Evolutionary conservation across 768 basidiomycete species (phyloP), one percentile per base, ranked within the genome.

Genomic region (Hebeloma cylindrosporum): DNA sequence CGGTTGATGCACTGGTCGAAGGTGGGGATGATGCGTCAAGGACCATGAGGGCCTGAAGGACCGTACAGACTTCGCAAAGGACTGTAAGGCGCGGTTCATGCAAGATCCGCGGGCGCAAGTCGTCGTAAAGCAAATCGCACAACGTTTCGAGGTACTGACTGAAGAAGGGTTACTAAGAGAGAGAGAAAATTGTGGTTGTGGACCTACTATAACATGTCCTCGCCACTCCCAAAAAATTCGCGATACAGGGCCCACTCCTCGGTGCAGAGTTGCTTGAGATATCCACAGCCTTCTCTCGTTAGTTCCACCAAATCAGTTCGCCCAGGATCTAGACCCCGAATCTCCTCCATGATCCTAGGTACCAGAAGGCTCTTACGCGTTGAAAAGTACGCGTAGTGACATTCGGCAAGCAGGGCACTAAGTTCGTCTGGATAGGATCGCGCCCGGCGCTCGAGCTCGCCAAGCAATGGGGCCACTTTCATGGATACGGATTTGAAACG

Each of bases 31-130:
- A 70, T 13, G 88, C 73, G 58, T 95, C 93, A 21, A 93, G 81
- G 3, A 97, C 88, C 92, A 98, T 97, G 30, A 98, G 74, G 0
- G 94, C 95, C 60, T 94, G 90, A 2, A 99, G 74, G 14, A 99
- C 91, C 0, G 92, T 97, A 72, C 95, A 99, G 18, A 97, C 91
- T 62, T 94, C 89, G 60, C 93, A 94, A 1, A 99, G 80, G 0
- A 83, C 83, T 1, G 85, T 85, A 34, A 99, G 78, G 4, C 87
- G 82, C 0, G 86, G 84, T 59, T 97, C 95, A 56, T 97, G 94
- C 2, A 97, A 76, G 50, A 99, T 97, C 4, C 94, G 83, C 4
- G 95, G 96, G 1, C 95, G 87, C 1, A 99, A 79, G 52, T 94
- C 92, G 61, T 98, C 96, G 60, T 94, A 96, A 25, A 99, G 80